Evolutionary conservation across 2,329 filamentous ascomycete species (phyloP).

Genomic region (Fusarium oxysporum): DNA sequence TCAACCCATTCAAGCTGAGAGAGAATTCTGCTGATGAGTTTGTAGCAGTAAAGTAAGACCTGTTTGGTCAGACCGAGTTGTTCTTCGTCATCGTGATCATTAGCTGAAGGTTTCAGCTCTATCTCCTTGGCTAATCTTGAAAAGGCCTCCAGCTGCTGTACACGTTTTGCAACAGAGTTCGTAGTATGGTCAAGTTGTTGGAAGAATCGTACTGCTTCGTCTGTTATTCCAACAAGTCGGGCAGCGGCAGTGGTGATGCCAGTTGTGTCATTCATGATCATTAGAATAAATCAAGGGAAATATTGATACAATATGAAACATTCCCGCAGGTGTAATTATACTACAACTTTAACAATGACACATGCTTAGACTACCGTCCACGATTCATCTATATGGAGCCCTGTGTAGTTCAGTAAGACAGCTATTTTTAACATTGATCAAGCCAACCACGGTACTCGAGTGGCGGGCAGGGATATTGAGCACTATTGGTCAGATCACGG

Average conservation of each 20-base stretch:
- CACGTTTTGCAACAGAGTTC: neutral
- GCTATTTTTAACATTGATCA: conserved; percentile 3
- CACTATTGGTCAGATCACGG: neutral
- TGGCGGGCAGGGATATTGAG: neutral
- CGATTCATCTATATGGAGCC: neutral
- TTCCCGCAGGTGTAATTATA: too few species aligned
- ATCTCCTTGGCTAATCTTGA: neutral
- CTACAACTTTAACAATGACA: too few species aligned
- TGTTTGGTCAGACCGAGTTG: neutral
- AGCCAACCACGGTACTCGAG: neutral
- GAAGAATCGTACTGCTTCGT: conserved; percentile 13
- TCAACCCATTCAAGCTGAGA: neutral
- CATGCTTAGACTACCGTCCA: neutral
- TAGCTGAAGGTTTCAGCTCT: neutral
- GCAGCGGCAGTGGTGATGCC: neutral
- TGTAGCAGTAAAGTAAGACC: neutral
- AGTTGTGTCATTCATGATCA: neutral
- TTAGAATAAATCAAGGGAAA: neutral
- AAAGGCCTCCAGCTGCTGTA: neutral
- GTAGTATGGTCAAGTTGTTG: neutral
- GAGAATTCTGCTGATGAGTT: neutral
- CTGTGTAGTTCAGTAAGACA: neutral
- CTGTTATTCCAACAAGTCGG: conserved; percentile 2
- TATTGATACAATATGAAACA: too few species aligned
- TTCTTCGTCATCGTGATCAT: neutral